Evolutionary conservation across 768 basidiomycete genomes (phyloP), one percentile per base, ranked within the genome.

Genomic region (Amanita thiersii): DNA sequence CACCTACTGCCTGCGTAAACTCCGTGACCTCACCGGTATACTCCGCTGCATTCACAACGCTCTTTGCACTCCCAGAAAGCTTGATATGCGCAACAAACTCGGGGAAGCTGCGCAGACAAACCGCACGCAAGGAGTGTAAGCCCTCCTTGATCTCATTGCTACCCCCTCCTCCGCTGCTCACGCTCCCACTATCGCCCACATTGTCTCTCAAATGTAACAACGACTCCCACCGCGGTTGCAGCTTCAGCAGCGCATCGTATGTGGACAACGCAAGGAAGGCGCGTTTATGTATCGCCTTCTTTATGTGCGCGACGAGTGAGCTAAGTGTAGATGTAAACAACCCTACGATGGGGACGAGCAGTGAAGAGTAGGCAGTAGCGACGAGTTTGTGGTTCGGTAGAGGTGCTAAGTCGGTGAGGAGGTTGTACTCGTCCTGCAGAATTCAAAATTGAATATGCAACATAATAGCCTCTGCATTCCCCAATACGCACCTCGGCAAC

Each of bases 71-170:
- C 2, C 71, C 73, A 1, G 78, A 79, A 46, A 80, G 56, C 56
- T 86, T 86, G 52, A 90, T 60, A 55, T 90, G 86, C 12, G 78
- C 85, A 34, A 91, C 56, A 49, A 86, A 83, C 52, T 91, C 87
- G 0, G 88, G 87, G 56, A 90, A 91, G 39, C 83, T 87, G 33
- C 88, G 68, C 45, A 90, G 58, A 52, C 86, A 87, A 1, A 88
- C 66, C 0, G 71, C 75, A 10, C 83, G 66, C 7, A 91, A 62
- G 4, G 72, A 62, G 38, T 77, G 74, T 5, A 86, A 51, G 0
- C 77, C 79, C 6, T 90, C 88, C 50, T 76, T 81, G 34, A 86
- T 58, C 50, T 86, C 86, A 49, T 87, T 87, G 18, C 63, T 62
- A 20, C 72, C 72, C 43, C 62, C 64, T 17, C 61, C 54, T 30